These are phyloP conservation scores for Sindora glabra DNA, from an alignment of 306 rosid species.

Conservation along the genomic window DNA sequence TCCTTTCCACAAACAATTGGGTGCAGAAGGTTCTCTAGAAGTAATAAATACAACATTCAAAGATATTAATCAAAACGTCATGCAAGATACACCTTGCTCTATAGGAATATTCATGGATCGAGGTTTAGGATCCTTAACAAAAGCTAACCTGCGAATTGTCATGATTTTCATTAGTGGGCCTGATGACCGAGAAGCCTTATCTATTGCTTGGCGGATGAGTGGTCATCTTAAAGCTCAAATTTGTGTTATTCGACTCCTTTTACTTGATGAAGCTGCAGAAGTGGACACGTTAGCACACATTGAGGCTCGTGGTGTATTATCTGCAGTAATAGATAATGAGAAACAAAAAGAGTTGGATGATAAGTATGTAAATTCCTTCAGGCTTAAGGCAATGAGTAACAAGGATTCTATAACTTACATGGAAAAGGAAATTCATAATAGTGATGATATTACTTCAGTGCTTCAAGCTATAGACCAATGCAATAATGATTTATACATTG, in stretches of 20 bases:
- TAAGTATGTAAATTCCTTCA: slow-evolving; percentile 4
- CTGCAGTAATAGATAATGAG: neutral
- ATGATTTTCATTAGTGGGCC: slow-evolving; percentile 14
- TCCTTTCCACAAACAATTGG: neutral
- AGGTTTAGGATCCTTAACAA: neutral
- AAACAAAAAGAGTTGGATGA: slow-evolving; percentile 10
- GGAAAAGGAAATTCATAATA: neutral
- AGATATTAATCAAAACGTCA: neutral
- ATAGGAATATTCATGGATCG: neutral
- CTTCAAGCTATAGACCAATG: neutral
- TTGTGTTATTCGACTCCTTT: slow-evolving; percentile 18
- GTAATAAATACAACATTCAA: neutral
- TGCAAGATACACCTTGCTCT: neutral
- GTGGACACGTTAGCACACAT: neutral
- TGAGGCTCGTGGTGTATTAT: neutral
- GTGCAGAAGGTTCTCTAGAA: neutral
- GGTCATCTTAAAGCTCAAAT: slow-evolving; percentile 14
- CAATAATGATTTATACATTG: slow-evolving; percentile 16
- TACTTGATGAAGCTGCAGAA: neutral
- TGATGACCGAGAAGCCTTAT: slow-evolving; percentile 38
- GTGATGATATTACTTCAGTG: slow-evolving; percentile 1
- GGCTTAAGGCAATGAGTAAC: neutral
- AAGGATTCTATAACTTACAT: neutral
- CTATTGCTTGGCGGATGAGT: slow-evolving; percentile 31
- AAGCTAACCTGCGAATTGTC: neutral